Conservation (phyloP, 306 rosid genomes). For the Crataegus laevigata region DNA sequence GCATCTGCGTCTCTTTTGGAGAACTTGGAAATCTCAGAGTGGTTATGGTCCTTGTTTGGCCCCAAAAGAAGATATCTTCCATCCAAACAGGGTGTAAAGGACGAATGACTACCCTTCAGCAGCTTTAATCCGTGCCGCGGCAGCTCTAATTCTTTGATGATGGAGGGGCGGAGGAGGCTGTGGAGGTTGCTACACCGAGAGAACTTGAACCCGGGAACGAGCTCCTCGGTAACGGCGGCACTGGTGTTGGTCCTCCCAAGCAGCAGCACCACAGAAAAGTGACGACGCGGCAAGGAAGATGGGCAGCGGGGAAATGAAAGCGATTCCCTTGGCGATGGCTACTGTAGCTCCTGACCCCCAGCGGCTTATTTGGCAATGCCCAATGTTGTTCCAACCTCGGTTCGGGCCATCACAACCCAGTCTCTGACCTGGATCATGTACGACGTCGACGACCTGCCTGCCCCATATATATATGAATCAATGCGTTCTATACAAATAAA, state of each 20-base stretch:
- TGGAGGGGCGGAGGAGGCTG: constrained; percentile 83
- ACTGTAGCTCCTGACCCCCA: no score
- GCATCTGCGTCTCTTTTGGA: constrained; percentile 70
- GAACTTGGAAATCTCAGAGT: constrained; percentile 77
- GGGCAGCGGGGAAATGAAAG: no score
- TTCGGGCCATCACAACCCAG: no score
- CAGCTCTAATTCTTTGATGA: constrained; percentile 70
- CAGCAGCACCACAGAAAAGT: no score
- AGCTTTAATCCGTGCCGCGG: constrained; percentile 74
- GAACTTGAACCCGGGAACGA: constrained; percentile 81
- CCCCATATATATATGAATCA: constrained; percentile 49
- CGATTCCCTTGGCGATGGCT: no score
- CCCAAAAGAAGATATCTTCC: constrained; percentile 85
- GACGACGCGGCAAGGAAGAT: no score
- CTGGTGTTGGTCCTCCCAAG: no score
- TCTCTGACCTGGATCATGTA: no score
- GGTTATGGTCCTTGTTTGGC: constrained; percentile 51
- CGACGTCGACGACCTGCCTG: no score
- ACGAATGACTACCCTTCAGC: constrained; percentile 72
- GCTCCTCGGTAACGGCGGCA: constrained; percentile 83
- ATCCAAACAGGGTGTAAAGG: constrained; percentile 88
- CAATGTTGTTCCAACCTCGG: no score
- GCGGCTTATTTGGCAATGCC: no score
- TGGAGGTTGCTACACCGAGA: constrained; percentile 90
- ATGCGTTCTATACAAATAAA: constrained; percentile 39